Base-by-base conservation (phyloP, 768 basidiomycete genomes). In the Termitomyces bulborhizus region DNA sequence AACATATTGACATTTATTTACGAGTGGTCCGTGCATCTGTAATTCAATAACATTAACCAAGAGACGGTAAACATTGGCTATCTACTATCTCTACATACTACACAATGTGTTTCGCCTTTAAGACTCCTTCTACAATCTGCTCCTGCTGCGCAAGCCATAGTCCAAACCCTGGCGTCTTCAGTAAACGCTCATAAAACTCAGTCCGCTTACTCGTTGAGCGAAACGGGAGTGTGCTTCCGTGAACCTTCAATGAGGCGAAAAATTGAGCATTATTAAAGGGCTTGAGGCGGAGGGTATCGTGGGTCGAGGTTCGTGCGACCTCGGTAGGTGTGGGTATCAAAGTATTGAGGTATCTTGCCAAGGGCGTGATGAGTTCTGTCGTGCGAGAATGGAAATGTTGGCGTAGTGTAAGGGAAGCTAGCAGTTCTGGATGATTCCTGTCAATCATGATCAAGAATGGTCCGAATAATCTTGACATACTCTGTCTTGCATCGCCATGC, bases 291-390 rank as follows among this genome's bases (percentile, higher is more conserved):
- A 75, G 70, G 6, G 62, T 58, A 51, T 65, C 58, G 49, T 65
- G 61, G 27, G 57, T 57, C 15, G 65, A 63, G 46, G 66, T 61
- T 15, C 73, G 63, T 32, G 78, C 67, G 42, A 79, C 71, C 61
- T 85, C 83, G 7, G 74, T 69, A 6, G 83, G 86, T 18, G 83
- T 78, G 55, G 91, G 90, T 67, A 94, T 91, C 46, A 95, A 79
- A 1, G 87, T 86, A 57, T 90, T 88, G 41, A 98, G 84, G 74
- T 98, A 98, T 60, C 95, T 83, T 62, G 95, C 86, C 4, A 98
- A 78, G 0, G 96, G 96, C 2, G 90, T 86, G 21, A 98, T 81
- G 57, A 98, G 77, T 52, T 86, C 86, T 18, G 87, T 89, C 1
- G 96, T 93, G 44, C 95, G 80, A 40, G 88, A 82, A 51, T 84